Evolutionary conservation across 2,329 filamentous ascomycete genomes (phyloP).

Genomic region (Karstenula rhodostoma): DNA sequence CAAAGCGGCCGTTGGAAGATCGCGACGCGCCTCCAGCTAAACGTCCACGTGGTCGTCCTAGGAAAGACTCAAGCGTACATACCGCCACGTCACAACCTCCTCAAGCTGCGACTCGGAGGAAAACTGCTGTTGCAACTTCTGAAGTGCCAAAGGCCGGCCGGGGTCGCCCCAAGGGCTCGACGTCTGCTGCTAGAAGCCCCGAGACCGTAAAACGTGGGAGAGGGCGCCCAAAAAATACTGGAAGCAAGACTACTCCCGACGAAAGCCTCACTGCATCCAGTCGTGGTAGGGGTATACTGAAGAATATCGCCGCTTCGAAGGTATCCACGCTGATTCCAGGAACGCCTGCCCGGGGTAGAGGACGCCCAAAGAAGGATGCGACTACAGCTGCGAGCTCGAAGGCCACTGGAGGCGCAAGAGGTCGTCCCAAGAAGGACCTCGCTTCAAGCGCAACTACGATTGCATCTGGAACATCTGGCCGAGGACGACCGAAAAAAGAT

Average conservation of each 20-base stretch:
- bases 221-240: slow-evolving; percentile 9
- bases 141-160: background rate
- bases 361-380: slow-evolving; percentile 4
- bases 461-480: background rate
- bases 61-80: slow-evolving; percentile 8
- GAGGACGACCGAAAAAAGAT: slow-evolving; percentile 7
- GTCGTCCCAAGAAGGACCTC: slow-evolving; percentile 3
- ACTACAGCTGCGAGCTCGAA: background rate
- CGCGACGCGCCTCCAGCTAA: slow-evolving; percentile 10
- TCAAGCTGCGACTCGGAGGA: slow-evolving; percentile 1
- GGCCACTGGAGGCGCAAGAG: slow-evolving; percentile 4
- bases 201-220: background rate
- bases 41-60: slow-evolving; percentile 16
- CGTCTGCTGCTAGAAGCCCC: background rate
- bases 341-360: background rate
- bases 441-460: background rate
- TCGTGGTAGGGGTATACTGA: background rate
- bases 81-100: slow-evolving; percentile 1
- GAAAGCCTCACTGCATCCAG: background rate
- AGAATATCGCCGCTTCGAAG: background rate
- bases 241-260: background rate
- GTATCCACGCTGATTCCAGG: background rate
- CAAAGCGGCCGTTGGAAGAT: slow-evolving; percentile 15
- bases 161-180: slow-evolving; percentile 4
- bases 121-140: background rate